Evolutionary conservation across 768 basidiomycete genomes (phyloP), one percentile per base, ranked within the genome.

Genomic region (Pleurotus eryngii): DNA sequence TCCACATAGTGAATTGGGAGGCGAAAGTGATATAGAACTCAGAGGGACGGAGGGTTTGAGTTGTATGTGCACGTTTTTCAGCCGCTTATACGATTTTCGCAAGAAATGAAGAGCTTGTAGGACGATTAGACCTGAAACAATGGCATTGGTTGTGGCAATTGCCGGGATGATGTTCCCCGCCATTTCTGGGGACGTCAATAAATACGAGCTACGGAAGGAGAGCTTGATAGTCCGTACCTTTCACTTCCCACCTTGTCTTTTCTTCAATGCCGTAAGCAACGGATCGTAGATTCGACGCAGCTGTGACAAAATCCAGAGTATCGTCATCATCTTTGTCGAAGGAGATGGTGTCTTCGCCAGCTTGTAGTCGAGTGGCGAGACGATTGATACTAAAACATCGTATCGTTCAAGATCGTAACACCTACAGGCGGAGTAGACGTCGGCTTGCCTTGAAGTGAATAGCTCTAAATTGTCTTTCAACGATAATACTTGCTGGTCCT

Each of bases 251-350:
- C 14, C 94, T 83, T 1, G 93, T 98, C 76, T 95, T 95, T 3
- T 78, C 79, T 5, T 82, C 81, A 38, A 99, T 99, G 3, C 87
- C 87, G 67, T 98, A 99, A 0, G 95, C 93, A 1, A 82, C 82
- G 0, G 94, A 92, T 1, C 97, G 86, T 46, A 99, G 78, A 72
- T 99, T 99, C 3, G 95, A 90, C 0, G 95, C 85, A 5, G 95
- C 92, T 0, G 95, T 92, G 20, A 98, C 97, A 65, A 99, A 98
- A 72, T 98, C 95, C 3, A 99, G 81, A 0, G 95, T 89, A 64
- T 98, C 97, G 30, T 95, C 92, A 66, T 98, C 97, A 66, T 99
- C 97, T 69, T 99, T 99, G 77, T 99, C 97, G 63, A 98, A 98
- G 0, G 87, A 75, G 50, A 97, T 90, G 0, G 79, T 87, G 14